Evolutionary conservation across 768 basidiomycete species (phyloP).

Genomic region (Naganishia vaughanmartiniae): DNA sequence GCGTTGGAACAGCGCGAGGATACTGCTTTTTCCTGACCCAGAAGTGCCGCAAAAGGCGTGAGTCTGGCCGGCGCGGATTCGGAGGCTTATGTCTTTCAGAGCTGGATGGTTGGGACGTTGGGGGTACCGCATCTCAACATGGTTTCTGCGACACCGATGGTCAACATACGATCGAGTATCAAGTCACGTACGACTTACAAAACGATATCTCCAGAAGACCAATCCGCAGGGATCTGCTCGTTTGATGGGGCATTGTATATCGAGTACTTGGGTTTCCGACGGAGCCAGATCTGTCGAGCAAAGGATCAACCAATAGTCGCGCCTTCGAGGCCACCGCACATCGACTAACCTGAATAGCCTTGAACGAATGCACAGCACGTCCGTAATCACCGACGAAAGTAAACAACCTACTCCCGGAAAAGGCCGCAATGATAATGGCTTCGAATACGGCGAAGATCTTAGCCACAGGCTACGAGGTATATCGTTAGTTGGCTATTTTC

Average conservation of each 20-base stretch:
- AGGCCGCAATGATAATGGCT: slow-evolving; percentile 38
- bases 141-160: neutral
- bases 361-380: slow-evolving; percentile 35
- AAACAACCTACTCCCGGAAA: slow-evolving; percentile 37
- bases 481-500: slow-evolving; percentile 16
- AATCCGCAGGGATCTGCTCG: slow-evolving; percentile 12
- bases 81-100: slow-evolving; percentile 38
- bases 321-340: neutral
- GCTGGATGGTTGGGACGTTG: slow-evolving; percentile 40
- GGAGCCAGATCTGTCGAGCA: slow-evolving; percentile 37
- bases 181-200: slow-evolving; percentile 32
- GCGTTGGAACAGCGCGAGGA: slow-evolving; percentile 46
- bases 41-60: slow-evolving; percentile 49
- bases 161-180: neutral
- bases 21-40: slow-evolving; percentile 42
- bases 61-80: slow-evolving; percentile 42
- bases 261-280: slow-evolving; percentile 32
- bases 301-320: neutral
- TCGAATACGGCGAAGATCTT: slow-evolving; percentile 41
- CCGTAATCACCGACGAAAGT: slow-evolving; percentile 43
- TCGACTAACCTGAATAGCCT: slow-evolving; percentile 37
- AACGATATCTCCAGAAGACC: slow-evolving; percentile 32
- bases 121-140: slow-evolving; percentile 45
- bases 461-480: slow-evolving; percentile 30
- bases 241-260: neutral